Base-by-base conservation (phyloP, 73 alveolate species). In the Stentor roeselii region DNA sequence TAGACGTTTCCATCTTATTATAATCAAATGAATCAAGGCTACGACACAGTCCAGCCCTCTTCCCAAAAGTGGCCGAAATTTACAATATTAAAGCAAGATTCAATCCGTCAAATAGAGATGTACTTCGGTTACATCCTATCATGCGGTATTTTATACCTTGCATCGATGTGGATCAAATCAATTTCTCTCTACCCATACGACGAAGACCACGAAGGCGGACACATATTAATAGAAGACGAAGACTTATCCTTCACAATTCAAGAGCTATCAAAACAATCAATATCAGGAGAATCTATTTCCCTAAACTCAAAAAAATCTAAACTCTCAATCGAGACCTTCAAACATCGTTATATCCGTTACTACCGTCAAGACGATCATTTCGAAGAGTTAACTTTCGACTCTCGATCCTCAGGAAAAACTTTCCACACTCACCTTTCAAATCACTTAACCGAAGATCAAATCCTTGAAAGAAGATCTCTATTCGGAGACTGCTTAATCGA, bases 401-500 rank as follows among this genome's bases (percentile, higher is more conserved):
- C 67, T 58, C 38, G 36, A n/a, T 36, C 3, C 0, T 41, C 89
- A 0, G 42, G 3, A 37, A 30, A 37, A 3, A 58, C 3, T 60
- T 36, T 86, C 3, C 92, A 86, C 60, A 58, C 80, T 39, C 36
- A 40, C 14, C 42, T 35, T 36, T 30, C 78, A 11, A 21, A 39
- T 3, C 82, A 86, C 11, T 75, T 42, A 14, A 37, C 21, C 40
- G 59, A n/a, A 3, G 42, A 11, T 6, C 40, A 76, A 15, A 3
- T 3, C 15, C 59, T 78, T 27, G 60, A 21, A 31, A 40, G 82
- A 58, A 11, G 21, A 36, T 75, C 58, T 3, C 67, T 39, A 59
- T 86, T 75, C 77, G 97, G 95, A 0, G 39, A 75, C 3, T 89
- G 97, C 86, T 67, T 60, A 40, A 86, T 92, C 21, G 90, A 86